Evolutionary conservation across 192 early-diverging fungal genomes (phyloP).

Genomic region (Backusella tuberculispora): DNA sequence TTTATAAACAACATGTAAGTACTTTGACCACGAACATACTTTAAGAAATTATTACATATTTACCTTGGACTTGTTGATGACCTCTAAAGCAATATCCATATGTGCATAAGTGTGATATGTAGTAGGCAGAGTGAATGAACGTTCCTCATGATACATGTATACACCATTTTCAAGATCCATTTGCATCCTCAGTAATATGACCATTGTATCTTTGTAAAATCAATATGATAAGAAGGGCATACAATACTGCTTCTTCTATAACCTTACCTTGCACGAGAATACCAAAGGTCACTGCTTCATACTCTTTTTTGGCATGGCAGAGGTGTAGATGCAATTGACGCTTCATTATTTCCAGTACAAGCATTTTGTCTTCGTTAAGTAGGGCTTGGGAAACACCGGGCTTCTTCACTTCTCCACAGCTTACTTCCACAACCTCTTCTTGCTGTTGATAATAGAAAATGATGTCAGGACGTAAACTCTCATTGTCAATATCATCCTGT

Average conservation of each 20-base stretch:
- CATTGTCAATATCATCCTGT: constrained; percentile 2
- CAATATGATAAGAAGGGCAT: constrained; percentile 4
- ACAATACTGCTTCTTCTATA: not conserved
- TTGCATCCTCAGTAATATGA: constrained; percentile 6
- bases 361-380: constrained; percentile 6
- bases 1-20: constrained; percentile 12
- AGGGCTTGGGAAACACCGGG: not conserved
- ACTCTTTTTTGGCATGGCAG: not conserved
- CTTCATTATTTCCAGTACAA: constrained; percentile 24
- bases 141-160: constrained; percentile 18
- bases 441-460: not conserved
- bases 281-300: constrained; percentile 19
- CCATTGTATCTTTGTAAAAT: constrained; percentile 11
- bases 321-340: constrained; percentile 18
- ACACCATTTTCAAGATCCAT: constrained; percentile 20
- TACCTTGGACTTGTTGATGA: not conserved
- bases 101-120: constrained; percentile 8
- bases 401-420: constrained; percentile 16
- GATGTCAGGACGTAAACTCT: constrained; percentile 4
- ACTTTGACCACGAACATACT: constrained; percentile 2
- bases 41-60: constrained; percentile 16
- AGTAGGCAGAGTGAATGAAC: not conserved
- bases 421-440: constrained; percentile 8
- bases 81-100: constrained; percentile 20
- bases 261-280: constrained; percentile 16